Base-by-base conservation (phyloP, 2,329 filamentous ascomycete species). In the Aspergillus flavus region DNA sequence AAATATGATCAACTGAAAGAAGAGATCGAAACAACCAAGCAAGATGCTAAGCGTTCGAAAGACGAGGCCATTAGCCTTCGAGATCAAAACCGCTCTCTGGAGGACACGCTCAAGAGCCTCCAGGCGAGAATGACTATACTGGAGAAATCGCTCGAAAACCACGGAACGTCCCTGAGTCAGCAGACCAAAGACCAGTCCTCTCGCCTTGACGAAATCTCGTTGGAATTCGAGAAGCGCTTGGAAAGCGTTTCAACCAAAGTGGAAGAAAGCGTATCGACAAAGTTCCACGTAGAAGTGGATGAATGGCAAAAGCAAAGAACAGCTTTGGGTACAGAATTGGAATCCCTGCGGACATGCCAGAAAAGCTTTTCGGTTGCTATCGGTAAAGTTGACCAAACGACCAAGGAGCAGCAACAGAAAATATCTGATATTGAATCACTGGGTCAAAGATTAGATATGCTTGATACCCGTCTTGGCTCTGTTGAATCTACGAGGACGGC, bases 1-100 rank as follows among this genome's bases (percentile, higher is more conserved):
- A 66, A 34, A 32, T 32, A 69, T 9, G 48, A 57, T 3, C 63
- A 65, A n/a, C 46, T 75, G 23, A 64, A 74, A 50, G 58, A 56
- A 12, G 64, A 69, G 10, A 34, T 70, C 9, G 30, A 50, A 23
- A 46, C 6, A 10, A 23, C 55, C 21, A 66, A 56, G 21, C 41
- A 61, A 2, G 56, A 62, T n/a, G 48, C 52, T 26, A 46, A 23
- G 9, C 23, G 45, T 23, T 45, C 57, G 14, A 59, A 62, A 45
- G n/a, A 48, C 34, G 63, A 62, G 39, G 14, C 34, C 11, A n/a
- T 34, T 19, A 59, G 26, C 26, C 43, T 64, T 16, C 23, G 16
- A 23, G 50, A 45, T 21, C 45, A 30, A 39, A 61, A 55, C 36
- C 46, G 41, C 12, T 54, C 58, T 32, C n/a, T 59, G 11, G 58